Conservation (phyloP, 371 early-diverging fungal genomes). For the Capillidium heterosporum region DNA sequence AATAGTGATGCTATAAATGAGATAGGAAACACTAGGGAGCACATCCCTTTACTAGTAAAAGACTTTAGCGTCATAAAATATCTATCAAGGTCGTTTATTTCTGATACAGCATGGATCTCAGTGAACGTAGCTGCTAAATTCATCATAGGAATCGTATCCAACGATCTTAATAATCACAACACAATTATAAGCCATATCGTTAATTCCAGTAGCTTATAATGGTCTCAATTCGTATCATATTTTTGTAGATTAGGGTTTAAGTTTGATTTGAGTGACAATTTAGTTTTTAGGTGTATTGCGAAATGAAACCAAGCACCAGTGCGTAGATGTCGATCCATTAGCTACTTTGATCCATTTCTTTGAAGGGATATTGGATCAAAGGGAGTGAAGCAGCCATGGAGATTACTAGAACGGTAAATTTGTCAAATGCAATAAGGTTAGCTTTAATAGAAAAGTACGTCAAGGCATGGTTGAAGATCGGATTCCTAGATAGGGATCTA, state of each 20-base stretch:
- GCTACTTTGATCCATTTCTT: conserved; percentile 2
- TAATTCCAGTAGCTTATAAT: neutral
- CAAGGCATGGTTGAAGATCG: too few species aligned
- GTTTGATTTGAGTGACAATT: neutral
- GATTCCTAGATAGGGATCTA: too few species aligned
- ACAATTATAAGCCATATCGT: neutral
- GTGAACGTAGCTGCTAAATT: conserved; percentile 3
- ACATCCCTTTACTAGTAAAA: conserved; percentile 14
- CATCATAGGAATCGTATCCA: neutral
- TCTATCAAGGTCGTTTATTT: neutral
- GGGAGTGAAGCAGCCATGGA: too few species aligned
- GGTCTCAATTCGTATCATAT: neutral
- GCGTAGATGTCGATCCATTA: conserved; percentile 2
- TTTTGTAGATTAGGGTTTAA: neutral
- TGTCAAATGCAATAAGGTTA: too few species aligned
- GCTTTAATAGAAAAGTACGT: too few species aligned
- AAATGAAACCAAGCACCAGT: neutral
- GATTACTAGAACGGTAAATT: too few species aligned
- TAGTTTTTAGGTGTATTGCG: neutral
- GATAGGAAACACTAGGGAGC: conserved; percentile 22
- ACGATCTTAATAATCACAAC: neutral
- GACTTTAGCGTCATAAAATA: neutral
- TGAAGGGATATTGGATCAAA: neutral
- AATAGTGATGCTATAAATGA: conserved; percentile 17
- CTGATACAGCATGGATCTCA: neutral